A percentile compares a stretch with the other conserved stretches of the same genome.
Evolutionary conservation across 495 filamentous ascomycete genomes (phyloP).

Genomic region (Emericellopsis terricola): DNA sequence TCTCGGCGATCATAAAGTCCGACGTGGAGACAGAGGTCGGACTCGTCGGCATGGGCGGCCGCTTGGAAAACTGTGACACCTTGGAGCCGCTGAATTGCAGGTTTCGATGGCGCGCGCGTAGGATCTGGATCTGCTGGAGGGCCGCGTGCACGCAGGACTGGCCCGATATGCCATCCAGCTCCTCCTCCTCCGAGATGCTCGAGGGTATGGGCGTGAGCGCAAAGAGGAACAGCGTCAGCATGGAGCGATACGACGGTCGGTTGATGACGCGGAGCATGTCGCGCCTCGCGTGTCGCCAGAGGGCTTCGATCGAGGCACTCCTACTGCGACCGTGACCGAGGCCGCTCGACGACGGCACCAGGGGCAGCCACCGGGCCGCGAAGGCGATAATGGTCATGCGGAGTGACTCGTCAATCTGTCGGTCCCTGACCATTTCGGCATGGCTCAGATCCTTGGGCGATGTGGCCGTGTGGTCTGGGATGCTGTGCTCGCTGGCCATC

Average conservation of each 20-base stretch:
- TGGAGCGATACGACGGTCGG: constrained; percentile 2
- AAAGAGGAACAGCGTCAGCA: constrained; percentile 2
- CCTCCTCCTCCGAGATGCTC: constrained; percentile 1
- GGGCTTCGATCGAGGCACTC: not conserved
- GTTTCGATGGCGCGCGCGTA: not conserved
- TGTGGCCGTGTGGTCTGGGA: no score
- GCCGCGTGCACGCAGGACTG: constrained; percentile 1
- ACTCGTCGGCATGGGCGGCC: not conserved
- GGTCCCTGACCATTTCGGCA: not conserved
- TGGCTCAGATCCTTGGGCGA: not conserved
- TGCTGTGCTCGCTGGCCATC: constrained; percentile 2
- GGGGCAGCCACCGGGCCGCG: not conserved
- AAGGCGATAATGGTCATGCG: not conserved
- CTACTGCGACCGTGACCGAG: not conserved
- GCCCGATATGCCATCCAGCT: not conserved
- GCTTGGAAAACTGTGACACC: not conserved
- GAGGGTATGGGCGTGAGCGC: not conserved
- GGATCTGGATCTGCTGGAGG: not conserved
- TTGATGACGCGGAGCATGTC: constrained; percentile 2
- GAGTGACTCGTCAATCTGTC: not conserved
- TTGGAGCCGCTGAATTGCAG: constrained; percentile 2
- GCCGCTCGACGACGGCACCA: not conserved
- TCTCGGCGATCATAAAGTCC: constrained; percentile 1
- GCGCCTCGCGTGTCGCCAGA: constrained; percentile 1
- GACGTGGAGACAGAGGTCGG: not conserved